phyloP scores from a whole-genome alignment of 495 filamentous ascomycete genomes.

The Clohesyomyces aquaticus region DNA sequence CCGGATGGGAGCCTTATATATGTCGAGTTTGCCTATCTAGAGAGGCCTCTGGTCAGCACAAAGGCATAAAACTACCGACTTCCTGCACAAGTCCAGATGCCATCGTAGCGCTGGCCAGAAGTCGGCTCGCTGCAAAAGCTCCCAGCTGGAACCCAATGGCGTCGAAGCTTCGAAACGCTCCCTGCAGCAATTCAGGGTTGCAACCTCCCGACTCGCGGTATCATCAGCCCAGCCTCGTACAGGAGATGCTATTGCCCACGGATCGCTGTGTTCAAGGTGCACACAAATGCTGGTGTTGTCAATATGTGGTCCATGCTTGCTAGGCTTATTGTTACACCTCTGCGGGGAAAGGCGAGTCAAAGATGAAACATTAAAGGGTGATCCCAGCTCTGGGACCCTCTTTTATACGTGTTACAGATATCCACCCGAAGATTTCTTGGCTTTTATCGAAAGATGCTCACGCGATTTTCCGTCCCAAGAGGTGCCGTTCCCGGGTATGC shows the following conservation, averaged over 20 bases:
- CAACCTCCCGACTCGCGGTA: slow-evolving; percentile 7
- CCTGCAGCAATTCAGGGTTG: slow-evolving; percentile 12
- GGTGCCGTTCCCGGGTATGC: not conserved
- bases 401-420: slow-evolving; percentile 14
- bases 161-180: slow-evolving; percentile 18
- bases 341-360: slow-evolving; percentile 4
- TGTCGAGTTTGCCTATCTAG: slow-evolving; percentile 1
- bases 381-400: slow-evolving; percentile 1
- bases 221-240: slow-evolving; percentile 20
- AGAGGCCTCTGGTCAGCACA: not conserved
- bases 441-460: slow-evolving; percentile 23
- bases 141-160: slow-evolving; percentile 1
- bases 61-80: not conserved
- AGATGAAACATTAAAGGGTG: slow-evolving; percentile 22
- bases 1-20: slow-evolving; percentile 26
- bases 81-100: not conserved
- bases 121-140: not conserved
- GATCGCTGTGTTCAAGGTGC: slow-evolving; percentile 1
- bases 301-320: slow-evolving; percentile 15
- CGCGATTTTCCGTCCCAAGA: slow-evolving; percentile 8
- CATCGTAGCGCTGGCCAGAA: not conserved
- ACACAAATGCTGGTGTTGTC: slow-evolving; percentile 7
- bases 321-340: slow-evolving; percentile 6
- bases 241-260: slow-evolving; percentile 5
- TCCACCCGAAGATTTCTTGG: not conserved